Percentiles rank a stretch among this genome's conserved stretches.
Conservation (phyloP, 768 basidiomycete species). For the Tephrocybe sp. region DNA sequence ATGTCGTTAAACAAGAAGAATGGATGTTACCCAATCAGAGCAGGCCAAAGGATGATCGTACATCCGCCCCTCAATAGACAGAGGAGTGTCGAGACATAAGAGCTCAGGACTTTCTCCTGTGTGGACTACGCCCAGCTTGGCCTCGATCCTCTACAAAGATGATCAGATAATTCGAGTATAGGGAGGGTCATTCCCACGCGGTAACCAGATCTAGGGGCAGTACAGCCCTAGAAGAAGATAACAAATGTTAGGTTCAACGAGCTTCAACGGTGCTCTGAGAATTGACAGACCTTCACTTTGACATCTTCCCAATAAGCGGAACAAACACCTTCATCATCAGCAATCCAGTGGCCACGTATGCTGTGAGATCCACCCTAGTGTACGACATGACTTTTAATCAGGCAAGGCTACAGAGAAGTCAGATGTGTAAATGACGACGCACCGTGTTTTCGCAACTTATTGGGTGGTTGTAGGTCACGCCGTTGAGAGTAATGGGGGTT, state of each 20-base stretch:
- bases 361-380: neutral
- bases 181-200: conserved; percentile 6
- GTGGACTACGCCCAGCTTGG: conserved; percentile 9
- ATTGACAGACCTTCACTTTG: conserved; percentile 6
- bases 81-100: conserved; percentile 9
- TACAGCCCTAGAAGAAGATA: conserved; percentile 3
- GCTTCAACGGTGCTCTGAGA: neutral
- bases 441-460: conserved; percentile 17
- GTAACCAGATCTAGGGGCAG: conserved; percentile 8
- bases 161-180: neutral
- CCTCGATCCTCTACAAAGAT: conserved; percentile 9
- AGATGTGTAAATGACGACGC: neutral
- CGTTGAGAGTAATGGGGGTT: conserved; percentile 16
- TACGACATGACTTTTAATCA: no score
- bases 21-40: conserved; percentile 11
- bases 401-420: neutral
- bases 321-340: conserved; percentile 8
- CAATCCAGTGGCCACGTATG: conserved; percentile 12
- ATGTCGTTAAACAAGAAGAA: neutral
- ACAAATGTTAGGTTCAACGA: neutral
- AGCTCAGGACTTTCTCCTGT: conserved; percentile 4
- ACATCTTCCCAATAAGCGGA: conserved; percentile 12
- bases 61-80: conserved; percentile 5
- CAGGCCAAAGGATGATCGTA: conserved; percentile 12
- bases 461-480: conserved; percentile 13